Evolutionary conservation across 2,329 filamentous ascomycete species (phyloP), one percentile per base, ranked within the genome.

Genomic region (Calonectria pteridis): DNA sequence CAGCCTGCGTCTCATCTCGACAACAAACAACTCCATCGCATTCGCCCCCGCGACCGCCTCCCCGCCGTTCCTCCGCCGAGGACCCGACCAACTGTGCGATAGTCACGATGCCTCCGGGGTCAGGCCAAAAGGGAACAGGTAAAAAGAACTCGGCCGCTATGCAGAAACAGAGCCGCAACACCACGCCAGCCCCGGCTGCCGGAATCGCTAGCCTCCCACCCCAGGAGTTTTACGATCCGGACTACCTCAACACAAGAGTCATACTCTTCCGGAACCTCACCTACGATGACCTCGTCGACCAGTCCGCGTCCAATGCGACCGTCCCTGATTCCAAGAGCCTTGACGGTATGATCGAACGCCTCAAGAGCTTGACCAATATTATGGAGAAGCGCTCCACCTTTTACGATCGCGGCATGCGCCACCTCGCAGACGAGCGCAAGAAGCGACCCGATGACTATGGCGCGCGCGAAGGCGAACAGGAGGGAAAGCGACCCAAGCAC

Each of bases 151-250:
- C 88, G 74, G 88, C 88, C 77, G 89, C 89, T 78, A 89, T 92
- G 74, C 91, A 91, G 77, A 91, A 92, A 78, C 93, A 93, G 78
- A 95, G 93, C 82, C 93, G 94, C 81, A 96, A 95, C 84, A 94
- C 93, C 43, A 96, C 94, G 20, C 94, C 94, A 43, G 83, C 82
- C 51, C 83, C 84, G 14, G 78, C 81, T 29, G 77, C 80, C 10
- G 86, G 83, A 78, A 88, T 83, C 81, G 89, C 86, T 80, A 88
- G 78, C 83, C 87, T 91, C 49, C 90, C 90, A 2, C 87, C 89
- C 6, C 87, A 90, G 78, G 87, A 91, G 70, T 85, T 86, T 69
- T 87, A 89, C 79, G 88, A 91, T 73, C 91, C 92, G 28, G 89
- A 93, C 70, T 94, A 93, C 81, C 89, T 95, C 67, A 90, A 93